These are phyloP conservation scores for Nicotiana knightiana DNA, from an alignment of 257 asterid species.

Conservation along the genomic window DNA sequence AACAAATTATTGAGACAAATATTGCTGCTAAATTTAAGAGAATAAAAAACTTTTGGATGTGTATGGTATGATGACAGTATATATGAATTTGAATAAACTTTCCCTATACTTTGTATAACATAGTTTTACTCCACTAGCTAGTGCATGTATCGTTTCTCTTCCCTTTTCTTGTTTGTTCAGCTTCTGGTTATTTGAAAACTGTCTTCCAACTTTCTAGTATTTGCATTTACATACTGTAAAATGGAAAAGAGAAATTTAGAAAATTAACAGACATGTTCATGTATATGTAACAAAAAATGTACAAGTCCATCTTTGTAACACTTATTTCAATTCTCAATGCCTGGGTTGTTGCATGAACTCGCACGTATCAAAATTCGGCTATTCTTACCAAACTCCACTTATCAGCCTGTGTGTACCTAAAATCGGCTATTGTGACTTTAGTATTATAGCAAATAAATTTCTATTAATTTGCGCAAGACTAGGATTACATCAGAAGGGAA, in stretches of 20 bases:
- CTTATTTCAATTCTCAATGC: constrained; percentile 61
- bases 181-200: constrained; percentile 45
- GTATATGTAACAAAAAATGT: neutral
- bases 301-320: neutral
- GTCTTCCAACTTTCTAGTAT: constrained; percentile 42
- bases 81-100: neutral
- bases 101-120: neutral
- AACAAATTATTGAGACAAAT: neutral
- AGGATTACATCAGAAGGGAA: constrained; percentile 43
- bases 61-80: neutral
- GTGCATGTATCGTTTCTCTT: neutral
- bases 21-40: neutral
- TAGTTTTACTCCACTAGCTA: neutral
- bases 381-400: constrained; percentile 59
- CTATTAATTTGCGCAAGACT: too few species aligned
- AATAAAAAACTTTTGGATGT: neutral
- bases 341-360: constrained; percentile 43
- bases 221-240: constrained; percentile 64
- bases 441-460: neutral
- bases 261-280: neutral
- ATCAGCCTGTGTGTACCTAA: constrained; percentile 32
- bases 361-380: constrained; percentile 55
- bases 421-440: neutral
- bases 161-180: neutral
- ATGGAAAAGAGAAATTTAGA: neutral